A percentile compares a stretch with the other conserved stretches of the same genome.
Conservation (phyloP, 306 rosid species). For the Cicer cuneatum region DNA sequence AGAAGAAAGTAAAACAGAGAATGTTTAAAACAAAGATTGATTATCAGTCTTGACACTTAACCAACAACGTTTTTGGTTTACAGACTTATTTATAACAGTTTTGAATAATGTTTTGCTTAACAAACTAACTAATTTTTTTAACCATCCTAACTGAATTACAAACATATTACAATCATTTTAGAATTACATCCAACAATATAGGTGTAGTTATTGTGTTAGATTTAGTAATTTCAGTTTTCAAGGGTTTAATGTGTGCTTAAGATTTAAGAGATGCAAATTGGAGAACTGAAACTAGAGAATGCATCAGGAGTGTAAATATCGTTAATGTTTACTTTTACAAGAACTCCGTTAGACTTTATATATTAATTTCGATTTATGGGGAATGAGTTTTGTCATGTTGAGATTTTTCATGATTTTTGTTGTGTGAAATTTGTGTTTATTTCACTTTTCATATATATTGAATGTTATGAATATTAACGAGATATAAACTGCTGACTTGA, state of each 20-base stretch:
- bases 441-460: not conserved
- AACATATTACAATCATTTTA: no score
- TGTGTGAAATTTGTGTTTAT: not conserved
- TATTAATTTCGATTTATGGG: not conserved
- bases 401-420: constrained; percentile 1
- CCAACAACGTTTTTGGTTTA: no score
- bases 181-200: no score
- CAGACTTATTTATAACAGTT: no score
- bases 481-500: not conserved
- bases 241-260: constrained; percentile 4
- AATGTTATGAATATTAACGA: not conserved
- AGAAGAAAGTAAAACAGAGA: no score
- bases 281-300: constrained; percentile 6
- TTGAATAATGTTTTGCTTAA: no score
- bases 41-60: no score
- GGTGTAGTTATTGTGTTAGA: not conserved
- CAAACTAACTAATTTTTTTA: no score
- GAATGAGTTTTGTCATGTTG: constrained; percentile 4
- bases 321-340: not conserved
- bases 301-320: not conserved
- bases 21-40: no score
- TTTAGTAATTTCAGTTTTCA: constrained; percentile 9
- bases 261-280: constrained; percentile 20
- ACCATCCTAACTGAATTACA: no score
- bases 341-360: not conserved